A percentile compares a stretch with the other conserved stretches of the same genome.
These are phyloP conservation scores for Mycena alexandri DNA, from an alignment of 768 basidiomycete genomes.

Conservation along the genomic window DNA sequence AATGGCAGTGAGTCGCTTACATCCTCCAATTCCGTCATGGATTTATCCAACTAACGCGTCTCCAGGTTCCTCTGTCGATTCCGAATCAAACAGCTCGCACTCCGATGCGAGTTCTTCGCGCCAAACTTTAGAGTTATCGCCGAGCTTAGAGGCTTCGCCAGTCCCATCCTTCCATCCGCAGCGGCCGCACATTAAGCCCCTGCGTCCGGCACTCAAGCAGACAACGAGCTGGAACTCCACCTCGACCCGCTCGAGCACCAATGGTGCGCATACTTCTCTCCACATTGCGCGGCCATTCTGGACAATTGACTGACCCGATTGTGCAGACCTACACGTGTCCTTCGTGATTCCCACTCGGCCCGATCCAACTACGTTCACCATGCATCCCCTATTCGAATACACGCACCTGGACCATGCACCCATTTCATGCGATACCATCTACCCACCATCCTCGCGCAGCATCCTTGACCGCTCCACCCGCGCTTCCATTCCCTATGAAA, in stretches of 20 bases:
- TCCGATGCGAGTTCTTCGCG: slow-evolving; percentile 33
- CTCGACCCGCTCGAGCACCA: slow-evolving; percentile 20
- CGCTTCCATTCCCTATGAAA: slow-evolving; percentile 65
- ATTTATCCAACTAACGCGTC: background rate
- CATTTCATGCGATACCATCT: slow-evolving; percentile 70
- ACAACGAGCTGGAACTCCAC: slow-evolving; percentile 32
- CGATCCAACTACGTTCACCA: slow-evolving; percentile 23
- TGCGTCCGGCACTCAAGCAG: slow-evolving; percentile 37
- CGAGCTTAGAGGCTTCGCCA: slow-evolving; percentile 3
- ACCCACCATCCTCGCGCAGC: slow-evolving; percentile 68
- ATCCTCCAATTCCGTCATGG: background rate
- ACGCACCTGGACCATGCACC: slow-evolving; percentile 69
- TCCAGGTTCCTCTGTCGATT: slow-evolving; percentile 23
- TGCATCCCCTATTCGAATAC: slow-evolving; percentile 75
- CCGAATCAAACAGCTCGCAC: slow-evolving; percentile 30
- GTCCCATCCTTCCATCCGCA: slow-evolving; percentile 1
- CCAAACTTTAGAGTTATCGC: slow-evolving; percentile 33
- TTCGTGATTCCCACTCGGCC: slow-evolving; percentile 30
- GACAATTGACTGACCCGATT: background rate
- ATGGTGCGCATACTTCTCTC: slow-evolving; percentile 19
- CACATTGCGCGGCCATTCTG: background rate
- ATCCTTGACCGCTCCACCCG: slow-evolving; percentile 69
- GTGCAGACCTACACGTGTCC: slow-evolving; percentile 33
- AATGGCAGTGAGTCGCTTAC: background rate
- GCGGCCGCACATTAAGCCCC: slow-evolving; percentile 24